Percentiles rank a stretch among this genome's conserved stretches.
phyloP scores from a whole-genome alignment of 108 stramenopile genomes.

The Nannochloropsis gaditana region DNA sequence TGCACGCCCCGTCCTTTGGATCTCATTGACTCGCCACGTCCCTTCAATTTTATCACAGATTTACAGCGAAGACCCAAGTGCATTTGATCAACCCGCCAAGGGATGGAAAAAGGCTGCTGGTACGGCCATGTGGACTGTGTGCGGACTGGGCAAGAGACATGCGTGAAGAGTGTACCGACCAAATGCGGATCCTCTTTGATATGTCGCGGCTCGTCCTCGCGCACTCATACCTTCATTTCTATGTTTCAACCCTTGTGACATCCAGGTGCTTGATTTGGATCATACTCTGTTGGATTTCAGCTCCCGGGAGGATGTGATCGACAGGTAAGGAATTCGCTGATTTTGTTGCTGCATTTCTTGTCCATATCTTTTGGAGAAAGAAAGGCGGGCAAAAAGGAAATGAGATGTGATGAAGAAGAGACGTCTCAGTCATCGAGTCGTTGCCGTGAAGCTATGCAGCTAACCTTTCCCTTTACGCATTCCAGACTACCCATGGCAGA shows the following conservation, averaged over 20 bases:
- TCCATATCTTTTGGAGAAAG: not conserved
- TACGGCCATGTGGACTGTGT: not conserved
- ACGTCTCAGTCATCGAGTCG: not conserved
- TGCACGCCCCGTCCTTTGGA: not conserved
- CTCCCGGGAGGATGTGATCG: conserved; percentile 23
- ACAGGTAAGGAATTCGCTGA: not conserved
- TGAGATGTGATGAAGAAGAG: not conserved
- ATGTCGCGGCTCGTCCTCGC: not conserved
- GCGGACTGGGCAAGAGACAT: not conserved
- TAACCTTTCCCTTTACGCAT: not conserved
- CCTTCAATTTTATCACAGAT: not conserved
- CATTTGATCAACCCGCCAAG: conserved; percentile 79
- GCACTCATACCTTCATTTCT: not conserved
- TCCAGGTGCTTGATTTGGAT: conserved; percentile 74
- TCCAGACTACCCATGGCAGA: conserved; percentile 14
- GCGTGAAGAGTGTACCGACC: not conserved
- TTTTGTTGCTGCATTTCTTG: not conserved
- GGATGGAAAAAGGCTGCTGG: conserved; percentile 71
- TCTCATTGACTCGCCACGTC: not conserved
- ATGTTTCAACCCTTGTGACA: not conserved
- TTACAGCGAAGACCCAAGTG: conserved; percentile 29
- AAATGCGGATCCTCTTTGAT: not conserved
- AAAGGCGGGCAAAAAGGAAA: conserved; percentile 44
- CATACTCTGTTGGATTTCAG: conserved; percentile 89
- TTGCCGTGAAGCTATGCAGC: no score